Evolutionary conservation across 2,329 filamentous ascomycete species (phyloP).

Genomic region (Aspergillus fijiensis): DNA sequence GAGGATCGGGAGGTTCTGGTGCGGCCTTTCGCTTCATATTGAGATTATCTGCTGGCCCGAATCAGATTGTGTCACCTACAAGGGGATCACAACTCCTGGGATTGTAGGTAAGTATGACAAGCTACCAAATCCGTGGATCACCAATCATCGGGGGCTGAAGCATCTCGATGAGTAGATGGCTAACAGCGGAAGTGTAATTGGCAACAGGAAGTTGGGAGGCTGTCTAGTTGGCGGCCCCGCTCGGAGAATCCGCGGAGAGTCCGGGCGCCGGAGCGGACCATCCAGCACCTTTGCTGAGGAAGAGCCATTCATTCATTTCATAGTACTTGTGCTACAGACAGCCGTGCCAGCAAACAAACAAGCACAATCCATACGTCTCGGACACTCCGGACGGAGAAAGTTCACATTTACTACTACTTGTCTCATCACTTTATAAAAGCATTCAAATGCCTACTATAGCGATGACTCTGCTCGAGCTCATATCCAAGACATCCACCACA

Average conservation of each 20-base stretch:
- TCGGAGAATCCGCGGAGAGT: conserved; percentile 28
- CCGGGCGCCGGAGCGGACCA: conserved; percentile 13
- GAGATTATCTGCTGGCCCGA: not conserved
- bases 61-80: not conserved
- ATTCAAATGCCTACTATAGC: not conserved
- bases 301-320: not conserved
- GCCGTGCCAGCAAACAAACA: too few species aligned
- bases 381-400: conserved; percentile 1
- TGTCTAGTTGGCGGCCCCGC: not conserved
- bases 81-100: not conserved
- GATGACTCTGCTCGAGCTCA: not conserved
- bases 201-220: too few species aligned
- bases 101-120: not conserved
- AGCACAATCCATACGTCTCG: not conserved
- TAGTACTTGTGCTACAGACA: not conserved
- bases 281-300: too few species aligned
- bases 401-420: not conserved
- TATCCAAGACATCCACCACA: not conserved
- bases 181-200: too few species aligned
- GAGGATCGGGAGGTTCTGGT: not conserved
- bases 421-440: not conserved
- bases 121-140: too few species aligned
- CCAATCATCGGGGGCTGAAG: too few species aligned
- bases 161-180: too few species aligned
- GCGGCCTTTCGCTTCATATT: conserved; percentile 26